These are phyloP conservation scores for Pachysandra terminalis DNA, from an alignment of 164 flowering plant species.

Conservation along the genomic window DNA sequence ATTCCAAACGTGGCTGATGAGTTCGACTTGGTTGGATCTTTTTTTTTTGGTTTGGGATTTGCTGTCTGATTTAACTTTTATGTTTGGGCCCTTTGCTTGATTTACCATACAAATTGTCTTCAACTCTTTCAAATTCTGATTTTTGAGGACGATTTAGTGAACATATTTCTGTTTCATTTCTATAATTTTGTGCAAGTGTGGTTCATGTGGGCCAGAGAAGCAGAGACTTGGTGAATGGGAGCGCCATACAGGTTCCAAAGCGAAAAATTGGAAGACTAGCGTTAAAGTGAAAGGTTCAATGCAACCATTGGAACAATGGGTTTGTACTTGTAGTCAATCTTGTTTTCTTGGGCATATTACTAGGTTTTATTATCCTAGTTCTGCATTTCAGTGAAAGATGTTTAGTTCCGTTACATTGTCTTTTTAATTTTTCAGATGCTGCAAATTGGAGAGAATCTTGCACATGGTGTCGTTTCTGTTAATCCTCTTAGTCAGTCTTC, in stretches of 20 bases:
- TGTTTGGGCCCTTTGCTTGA: not conserved
- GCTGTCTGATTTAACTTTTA: no score
- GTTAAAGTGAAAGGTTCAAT: constrained; percentile 80
- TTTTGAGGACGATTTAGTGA: not conserved
- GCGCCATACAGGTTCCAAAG: constrained; percentile 82
- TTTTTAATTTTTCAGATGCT: constrained; percentile 50
- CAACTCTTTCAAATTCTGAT: not conserved
- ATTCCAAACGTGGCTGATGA: no score
- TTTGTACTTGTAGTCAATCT: constrained; percentile 36
- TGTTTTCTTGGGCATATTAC: constrained; percentile 3
- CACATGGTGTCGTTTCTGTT: constrained; percentile 41
- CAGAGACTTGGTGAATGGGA: constrained; percentile 91
- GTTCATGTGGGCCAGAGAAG: constrained; percentile 75
- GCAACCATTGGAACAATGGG: constrained; percentile 90
- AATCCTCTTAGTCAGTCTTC: constrained; percentile 61
- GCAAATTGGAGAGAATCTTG: constrained; percentile 70
- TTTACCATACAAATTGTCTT: not conserved
- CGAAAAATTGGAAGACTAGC: constrained; percentile 79
- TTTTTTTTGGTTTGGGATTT: no score
- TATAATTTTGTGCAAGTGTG: constrained; percentile 93
- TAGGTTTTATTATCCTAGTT: not conserved
- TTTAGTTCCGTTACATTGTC: not conserved
- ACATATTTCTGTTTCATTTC: constrained; percentile 7
- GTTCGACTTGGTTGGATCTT: no score
- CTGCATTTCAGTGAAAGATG: not conserved